These are phyloP conservation scores for Polygonum maritimum DNA, from an alignment of 148 eudicot species.

Conservation along the genomic window DNA sequence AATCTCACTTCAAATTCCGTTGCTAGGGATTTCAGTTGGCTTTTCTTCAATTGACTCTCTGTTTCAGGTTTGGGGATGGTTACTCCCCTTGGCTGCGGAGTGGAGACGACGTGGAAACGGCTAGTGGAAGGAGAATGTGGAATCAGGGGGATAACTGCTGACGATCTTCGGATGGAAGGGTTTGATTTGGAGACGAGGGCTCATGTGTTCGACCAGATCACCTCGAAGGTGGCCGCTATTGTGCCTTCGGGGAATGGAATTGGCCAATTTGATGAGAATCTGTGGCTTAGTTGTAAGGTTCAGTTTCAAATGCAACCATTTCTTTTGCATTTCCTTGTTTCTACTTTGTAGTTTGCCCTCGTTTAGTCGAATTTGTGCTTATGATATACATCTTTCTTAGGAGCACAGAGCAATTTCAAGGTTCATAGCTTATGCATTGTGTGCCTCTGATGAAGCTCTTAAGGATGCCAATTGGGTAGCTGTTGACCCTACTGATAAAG, in stretches of 20 bases:
- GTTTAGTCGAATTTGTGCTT: no score
- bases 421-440: slow-evolving; percentile 89
- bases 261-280: slow-evolving; percentile 43
- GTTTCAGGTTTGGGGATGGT: slow-evolving; percentile 87
- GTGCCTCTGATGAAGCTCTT: slow-evolving; percentile 95
- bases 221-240: slow-evolving; percentile 83
- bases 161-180: slow-evolving; percentile 64
- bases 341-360: no score
- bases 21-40: neutral
- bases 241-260: slow-evolving; percentile 57
- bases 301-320: neutral
- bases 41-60: slow-evolving; percentile 1
- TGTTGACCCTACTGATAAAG: slow-evolving; percentile 53
- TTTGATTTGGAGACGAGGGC: slow-evolving; percentile 51
- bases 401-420: slow-evolving; percentile 76
- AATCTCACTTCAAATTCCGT: slow-evolving; percentile 7
- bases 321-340: neutral
- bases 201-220: slow-evolving; percentile 67
- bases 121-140: slow-evolving; percentile 75
- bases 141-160: slow-evolving; percentile 39
- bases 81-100: slow-evolving; percentile 90
- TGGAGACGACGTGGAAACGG: slow-evolving; percentile 80
- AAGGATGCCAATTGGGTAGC: slow-evolving; percentile 87
- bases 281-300: slow-evolving; percentile 85
- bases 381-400: slow-evolving; percentile 28